Conservation (phyloP, 2,329 filamentous ascomycete genomes). For the Neobulgaria alba region DNA sequence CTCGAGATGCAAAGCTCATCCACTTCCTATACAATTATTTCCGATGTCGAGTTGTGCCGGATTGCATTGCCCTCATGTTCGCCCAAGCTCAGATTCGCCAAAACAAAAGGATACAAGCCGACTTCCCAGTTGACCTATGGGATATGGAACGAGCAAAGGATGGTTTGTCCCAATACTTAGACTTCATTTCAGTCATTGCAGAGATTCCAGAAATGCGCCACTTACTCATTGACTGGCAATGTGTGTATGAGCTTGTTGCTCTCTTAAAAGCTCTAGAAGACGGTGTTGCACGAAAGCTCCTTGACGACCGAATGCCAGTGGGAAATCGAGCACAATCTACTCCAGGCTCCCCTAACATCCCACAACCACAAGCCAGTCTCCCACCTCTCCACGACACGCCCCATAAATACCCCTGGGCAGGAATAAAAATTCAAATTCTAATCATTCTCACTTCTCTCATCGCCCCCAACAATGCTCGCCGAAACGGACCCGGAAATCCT, state of each 20-base stretch:
- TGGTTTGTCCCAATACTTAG: constrained; percentile 85
- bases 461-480: constrained; percentile 63
- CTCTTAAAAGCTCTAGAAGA: constrained; percentile 80
- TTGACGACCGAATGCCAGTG: constrained; percentile 38
- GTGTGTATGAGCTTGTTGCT: constrained; percentile 79
- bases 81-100: constrained; percentile 84
- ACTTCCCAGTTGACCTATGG: constrained; percentile 93
- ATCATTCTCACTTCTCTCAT: constrained; percentile 83
- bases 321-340: constrained; percentile 30
- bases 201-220: constrained; percentile 77
- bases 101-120: constrained; percentile 64
- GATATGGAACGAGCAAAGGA: constrained; percentile 97
- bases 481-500: constrained; percentile 54
- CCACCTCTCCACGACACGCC: constrained; percentile 53
- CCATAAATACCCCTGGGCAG: constrained; percentile 55
- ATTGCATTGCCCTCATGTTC: constrained; percentile 90
- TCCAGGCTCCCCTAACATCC: constrained; percentile 15
- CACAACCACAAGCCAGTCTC: constrained; percentile 31
- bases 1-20: constrained; percentile 53
- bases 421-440: constrained; percentile 87
- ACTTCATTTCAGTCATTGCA: constrained; percentile 84
- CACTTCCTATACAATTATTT: constrained; percentile 93
- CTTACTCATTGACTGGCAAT: constrained; percentile 85
- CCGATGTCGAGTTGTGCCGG: constrained; percentile 83
- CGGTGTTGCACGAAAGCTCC: constrained; percentile 74